phyloP scores from a whole-genome alignment of 345 rosid genomes.

The Acer saccharum region DNA sequence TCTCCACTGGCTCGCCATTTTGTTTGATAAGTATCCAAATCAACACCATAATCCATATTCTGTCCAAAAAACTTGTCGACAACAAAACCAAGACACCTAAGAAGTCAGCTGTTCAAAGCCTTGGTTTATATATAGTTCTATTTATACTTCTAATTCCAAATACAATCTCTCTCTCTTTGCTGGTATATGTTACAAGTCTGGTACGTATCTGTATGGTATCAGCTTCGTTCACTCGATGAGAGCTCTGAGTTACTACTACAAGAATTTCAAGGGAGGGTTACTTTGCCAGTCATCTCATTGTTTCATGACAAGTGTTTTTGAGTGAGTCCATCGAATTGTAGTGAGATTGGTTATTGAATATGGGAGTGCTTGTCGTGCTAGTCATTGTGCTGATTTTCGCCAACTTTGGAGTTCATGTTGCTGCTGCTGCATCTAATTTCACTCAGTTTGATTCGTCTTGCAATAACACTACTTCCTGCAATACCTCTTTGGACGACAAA shows the following conservation, averaged over 20 bases:
- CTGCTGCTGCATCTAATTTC: conserved; percentile 10
- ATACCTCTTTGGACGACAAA: conserved; percentile 36
- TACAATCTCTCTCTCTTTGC: not conserved
- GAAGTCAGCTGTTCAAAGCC: not conserved
- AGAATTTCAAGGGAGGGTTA: not conserved
- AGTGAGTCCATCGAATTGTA: not conserved
- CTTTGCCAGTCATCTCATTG: not conserved
- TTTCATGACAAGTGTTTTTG: not conserved
- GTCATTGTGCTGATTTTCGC: conserved; percentile 25
- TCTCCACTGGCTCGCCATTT: conserved; percentile 4
- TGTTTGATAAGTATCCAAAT: not conserved
- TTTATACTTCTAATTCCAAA: not conserved
- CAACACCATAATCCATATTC: conserved; percentile 12
- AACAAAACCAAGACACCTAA: conserved; percentile 7
- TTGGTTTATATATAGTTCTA: not conserved
- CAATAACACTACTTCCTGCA: conserved; percentile 16
- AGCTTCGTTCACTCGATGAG: not conserved
- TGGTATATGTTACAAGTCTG: not conserved
- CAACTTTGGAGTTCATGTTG: conserved; percentile 15
- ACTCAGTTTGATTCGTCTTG: conserved; percentile 14
- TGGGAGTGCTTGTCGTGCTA: conserved; percentile 16
- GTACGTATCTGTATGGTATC: not conserved
- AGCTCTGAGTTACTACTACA: not conserved
- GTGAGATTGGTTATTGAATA: not conserved
- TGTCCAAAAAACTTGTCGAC: conserved; percentile 9